Evolutionary conservation across 2,329 filamentous ascomycete genomes (phyloP), one percentile per base, ranked within the genome.

Genomic region (Monilinia vaccinii-corymbosi): DNA sequence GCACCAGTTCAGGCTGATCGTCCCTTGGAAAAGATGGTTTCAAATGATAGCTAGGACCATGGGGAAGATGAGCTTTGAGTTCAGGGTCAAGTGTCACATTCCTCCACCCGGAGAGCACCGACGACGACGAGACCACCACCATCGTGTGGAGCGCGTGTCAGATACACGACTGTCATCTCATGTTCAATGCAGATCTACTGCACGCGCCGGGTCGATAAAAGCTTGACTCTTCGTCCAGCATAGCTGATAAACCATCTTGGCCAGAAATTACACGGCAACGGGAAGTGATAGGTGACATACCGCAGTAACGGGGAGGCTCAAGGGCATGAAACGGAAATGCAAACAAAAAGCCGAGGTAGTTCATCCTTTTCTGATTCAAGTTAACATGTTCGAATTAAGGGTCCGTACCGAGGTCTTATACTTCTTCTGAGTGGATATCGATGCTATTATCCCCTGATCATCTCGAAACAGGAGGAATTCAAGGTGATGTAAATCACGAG

Each of bases 101-200:
- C n/a, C n/a, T n/a, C n/a, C n/a, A n/a, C n/a, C n/a, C n/a, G n/a
- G n/a, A n/a, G n/a, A n/a, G n/a, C n/a, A n/a, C n/a, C n/a, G n/a
- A n/a, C n/a, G n/a, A n/a, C n/a, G n/a, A n/a, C n/a, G n/a, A n/a
- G n/a, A n/a, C n/a, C n/a, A n/a, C n/a, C n/a, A n/a, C n/a, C n/a
- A n/a, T n/a, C n/a, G n/a, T n/a, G n/a, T n/a, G n/a, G n/a, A n/a
- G n/a, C n/a, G n/a, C n/a, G n/a, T n/a, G n/a, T 44, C 25, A 34
- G 25, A 10, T 31, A 31, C 56, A 58, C 56, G 36, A 46, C 46
- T 50, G n/a, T n/a, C 46, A 50, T 58, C 56, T 25, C 46, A 58
- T 58, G 28, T 44, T 44, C 56, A 56, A 47, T 47, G 53, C 53
- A 18, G 28, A 34, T 32, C 21, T 36, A 36, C 25, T 47, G 53